These are phyloP conservation scores for Huntiella abstrusa DNA, from an alignment of 2,329 filamentous ascomycete species.

Conservation along the genomic window DNA sequence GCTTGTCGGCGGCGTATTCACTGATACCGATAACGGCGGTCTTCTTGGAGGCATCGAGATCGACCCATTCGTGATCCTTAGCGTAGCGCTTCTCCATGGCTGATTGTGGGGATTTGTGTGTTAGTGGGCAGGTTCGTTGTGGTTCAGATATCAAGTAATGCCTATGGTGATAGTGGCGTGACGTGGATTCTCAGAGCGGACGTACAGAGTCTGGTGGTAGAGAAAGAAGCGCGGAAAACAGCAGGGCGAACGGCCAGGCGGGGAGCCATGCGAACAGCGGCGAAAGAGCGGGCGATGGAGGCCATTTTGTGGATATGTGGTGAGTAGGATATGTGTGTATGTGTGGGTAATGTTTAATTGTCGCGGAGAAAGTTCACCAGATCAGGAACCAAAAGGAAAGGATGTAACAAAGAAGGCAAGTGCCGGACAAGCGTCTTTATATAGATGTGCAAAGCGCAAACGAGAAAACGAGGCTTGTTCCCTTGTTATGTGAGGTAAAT, in stretches of 20 bases:
- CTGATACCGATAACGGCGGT: slow-evolving; percentile 73
- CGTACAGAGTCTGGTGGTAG: slow-evolving; percentile 22
- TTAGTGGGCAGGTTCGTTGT: background rate
- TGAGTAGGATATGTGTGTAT: slow-evolving; percentile 6
- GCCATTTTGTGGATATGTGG: slow-evolving; percentile 27
- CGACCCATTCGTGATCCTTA: slow-evolving; percentile 96
- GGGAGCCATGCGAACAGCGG: slow-evolving; percentile 25
- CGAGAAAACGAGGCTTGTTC: too few species aligned
- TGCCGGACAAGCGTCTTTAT: too few species aligned
- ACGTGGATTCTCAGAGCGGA: background rate
- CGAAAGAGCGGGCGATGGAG: slow-evolving; percentile 39
- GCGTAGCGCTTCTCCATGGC: slow-evolving; percentile 60
- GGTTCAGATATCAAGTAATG: background rate
- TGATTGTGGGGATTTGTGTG: background rate
- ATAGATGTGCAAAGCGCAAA: too few species aligned
- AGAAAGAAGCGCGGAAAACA: slow-evolving; percentile 25
- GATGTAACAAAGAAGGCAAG: background rate
- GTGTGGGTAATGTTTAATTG: slow-evolving; percentile 8
- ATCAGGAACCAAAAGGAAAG: background rate
- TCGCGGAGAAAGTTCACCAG: background rate
- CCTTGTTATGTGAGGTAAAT: too few species aligned
- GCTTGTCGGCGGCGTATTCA: slow-evolving; percentile 72
- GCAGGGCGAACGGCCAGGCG: slow-evolving; percentile 21
- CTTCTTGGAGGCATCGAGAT: slow-evolving; percentile 65
- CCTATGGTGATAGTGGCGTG: background rate